phyloP scores from a whole-genome alignment of 805 yeast genomes.

The Myxozyma udenii region DNA sequence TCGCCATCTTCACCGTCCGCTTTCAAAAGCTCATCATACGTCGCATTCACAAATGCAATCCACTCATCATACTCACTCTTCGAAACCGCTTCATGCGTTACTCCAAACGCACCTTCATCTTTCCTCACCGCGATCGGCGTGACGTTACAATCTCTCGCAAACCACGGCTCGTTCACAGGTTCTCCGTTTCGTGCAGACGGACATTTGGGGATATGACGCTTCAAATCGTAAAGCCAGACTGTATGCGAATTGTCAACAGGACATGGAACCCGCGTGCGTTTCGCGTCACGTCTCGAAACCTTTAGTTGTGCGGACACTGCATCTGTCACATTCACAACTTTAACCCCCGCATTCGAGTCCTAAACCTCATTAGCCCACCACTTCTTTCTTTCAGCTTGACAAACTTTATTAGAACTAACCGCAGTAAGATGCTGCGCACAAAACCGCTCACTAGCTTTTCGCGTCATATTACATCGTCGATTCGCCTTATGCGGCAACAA shows the following conservation, averaged over 20 bases:
- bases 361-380: too few relatives aligned
- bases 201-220: constrained; percentile 27
- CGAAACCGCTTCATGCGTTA: neutral
- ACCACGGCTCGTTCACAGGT: constrained; percentile 29
- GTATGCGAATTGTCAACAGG: constrained; percentile 23
- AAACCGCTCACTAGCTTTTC: constrained; percentile 47
- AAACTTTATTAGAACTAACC: neutral
- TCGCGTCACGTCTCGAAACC: too few relatives aligned
- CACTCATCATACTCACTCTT: constrained; percentile 11
- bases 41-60: constrained; percentile 2
- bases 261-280: constrained; percentile 21
- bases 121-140: neutral
- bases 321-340: too few relatives aligned
- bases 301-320: too few relatives aligned
- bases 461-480: constrained; percentile 60
- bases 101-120: neutral
- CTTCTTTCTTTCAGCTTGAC: too few relatives aligned
- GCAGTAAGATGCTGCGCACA: constrained; percentile 61
- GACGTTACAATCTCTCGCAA: constrained; percentile 8
- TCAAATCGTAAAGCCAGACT: constrained; percentile 10
- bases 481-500: constrained; percentile 48
- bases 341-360: too few relatives aligned
- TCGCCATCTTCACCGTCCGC: constrained; percentile 13
- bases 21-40: constrained; percentile 14
- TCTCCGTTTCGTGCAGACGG: constrained; percentile 4